phyloP scores from a whole-genome alignment of 2,329 filamentous ascomycete species.

The Blastomyces parvus region DNA sequence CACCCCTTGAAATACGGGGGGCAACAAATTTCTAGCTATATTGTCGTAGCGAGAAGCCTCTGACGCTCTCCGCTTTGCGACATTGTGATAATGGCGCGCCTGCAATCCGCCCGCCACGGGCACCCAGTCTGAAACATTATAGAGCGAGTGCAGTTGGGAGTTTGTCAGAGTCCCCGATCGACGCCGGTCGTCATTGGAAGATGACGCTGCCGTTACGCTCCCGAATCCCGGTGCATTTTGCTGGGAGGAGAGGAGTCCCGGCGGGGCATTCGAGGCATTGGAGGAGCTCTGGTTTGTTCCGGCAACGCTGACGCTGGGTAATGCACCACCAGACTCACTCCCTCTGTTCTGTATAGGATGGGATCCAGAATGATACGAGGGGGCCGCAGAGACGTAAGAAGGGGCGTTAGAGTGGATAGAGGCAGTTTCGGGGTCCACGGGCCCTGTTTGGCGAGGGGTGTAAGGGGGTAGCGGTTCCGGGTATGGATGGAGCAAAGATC shows the following conservation, averaged over 20 bases:
- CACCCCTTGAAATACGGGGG: conserved; percentile 19
- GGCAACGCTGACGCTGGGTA: conserved; percentile 30
- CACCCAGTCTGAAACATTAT: conserved; percentile 53
- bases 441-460: conserved; percentile 13
- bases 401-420: conserved; percentile 60
- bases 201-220: conserved; percentile 6
- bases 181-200: conserved; percentile 12
- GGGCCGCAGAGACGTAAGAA: conserved; percentile 58
- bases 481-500: conserved; percentile 16
- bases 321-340: conserved; percentile 15
- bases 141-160: conserved; percentile 37
- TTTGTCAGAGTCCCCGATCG: conserved; percentile 15
- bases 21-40: conserved; percentile 16
- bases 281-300: conserved; percentile 11
- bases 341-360: conserved; percentile 12
- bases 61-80: conserved; percentile 53
- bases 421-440: conserved; percentile 53
- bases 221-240: conserved; percentile 44
- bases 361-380: conserved; percentile 49
- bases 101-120: conserved; percentile 46
- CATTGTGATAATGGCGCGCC: conserved; percentile 52
- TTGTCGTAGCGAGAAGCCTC: conserved; percentile 23
- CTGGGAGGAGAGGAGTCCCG: conserved; percentile 17
- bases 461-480: conserved; percentile 17
- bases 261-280: conserved; percentile 1